Conservation (phyloP, 768 basidiomycete species). For the Suillus discolor region DNA sequence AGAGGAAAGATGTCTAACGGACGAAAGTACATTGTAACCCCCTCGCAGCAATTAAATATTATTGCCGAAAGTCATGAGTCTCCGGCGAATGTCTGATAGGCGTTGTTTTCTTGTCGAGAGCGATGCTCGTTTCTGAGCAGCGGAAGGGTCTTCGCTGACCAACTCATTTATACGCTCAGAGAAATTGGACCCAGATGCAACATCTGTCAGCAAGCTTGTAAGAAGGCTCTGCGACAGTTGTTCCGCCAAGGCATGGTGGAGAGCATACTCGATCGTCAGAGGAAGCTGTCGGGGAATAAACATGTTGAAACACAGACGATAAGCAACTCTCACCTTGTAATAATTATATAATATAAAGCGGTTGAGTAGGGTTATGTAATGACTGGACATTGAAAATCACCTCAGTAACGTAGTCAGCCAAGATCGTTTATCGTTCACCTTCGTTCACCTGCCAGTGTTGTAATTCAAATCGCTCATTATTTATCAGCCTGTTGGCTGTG, state of each 20-base stretch:
- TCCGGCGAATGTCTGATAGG: conserved; percentile 42
- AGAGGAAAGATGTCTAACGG: too few relatives aligned
- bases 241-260: conserved; percentile 42
- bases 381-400: too few relatives aligned
- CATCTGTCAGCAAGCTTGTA: conserved; percentile 30
- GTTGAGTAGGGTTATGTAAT: too few relatives aligned
- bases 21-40: neutral
- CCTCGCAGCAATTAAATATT: neutral
- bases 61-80: conserved; percentile 32
- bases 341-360: too few relatives aligned
- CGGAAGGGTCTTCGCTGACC: conserved; percentile 46
- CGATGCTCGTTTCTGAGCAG: conserved; percentile 38
- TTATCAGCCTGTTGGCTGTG: too few relatives aligned
- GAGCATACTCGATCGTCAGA: conserved; percentile 46
- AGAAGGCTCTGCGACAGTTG: conserved; percentile 40
- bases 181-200: conserved; percentile 16
- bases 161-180: conserved; percentile 30
- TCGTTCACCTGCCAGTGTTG: too few relatives aligned
- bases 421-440: too few relatives aligned
- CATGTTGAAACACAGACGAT: neutral
- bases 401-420: too few relatives aligned
- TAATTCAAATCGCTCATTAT: too few relatives aligned
- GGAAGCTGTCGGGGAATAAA: conserved; percentile 45
- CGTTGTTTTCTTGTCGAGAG: conserved; percentile 36
- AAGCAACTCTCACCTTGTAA: conserved; percentile 40